These are phyloP conservation scores for Dactylellina leptospora DNA, from an alignment of 2,329 filamentous ascomycete genomes.

Conservation along the genomic window DNA sequence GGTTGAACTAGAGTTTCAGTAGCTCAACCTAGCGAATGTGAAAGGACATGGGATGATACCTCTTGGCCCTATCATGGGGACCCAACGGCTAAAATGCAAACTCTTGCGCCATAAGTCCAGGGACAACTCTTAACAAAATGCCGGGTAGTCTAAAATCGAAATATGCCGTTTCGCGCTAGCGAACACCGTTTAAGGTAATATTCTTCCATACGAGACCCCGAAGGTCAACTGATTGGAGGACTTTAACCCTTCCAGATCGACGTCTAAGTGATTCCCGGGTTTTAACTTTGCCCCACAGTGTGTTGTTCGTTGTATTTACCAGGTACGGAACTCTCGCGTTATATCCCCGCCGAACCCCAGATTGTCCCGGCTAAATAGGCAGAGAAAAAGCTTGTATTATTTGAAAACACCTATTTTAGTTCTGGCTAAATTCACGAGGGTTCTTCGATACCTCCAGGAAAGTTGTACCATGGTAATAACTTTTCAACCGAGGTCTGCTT, in stretches of 20 bases:
- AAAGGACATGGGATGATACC: conserved; percentile 13
- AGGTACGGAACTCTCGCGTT: conserved; percentile 17
- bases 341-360: conserved; percentile 22
- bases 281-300: conserved; percentile 4
- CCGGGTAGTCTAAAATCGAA: background rate
- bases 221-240: background rate
- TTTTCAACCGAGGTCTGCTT: no score
- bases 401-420: no score
- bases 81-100: conserved; percentile 21
- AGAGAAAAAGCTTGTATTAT: conserved; percentile 15
- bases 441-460: no score
- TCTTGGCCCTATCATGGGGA: conserved; percentile 22
- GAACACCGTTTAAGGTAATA: no score
- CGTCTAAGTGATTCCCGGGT: background rate
- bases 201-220: no score
- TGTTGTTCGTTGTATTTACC: conserved; percentile 28
- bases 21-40: background rate
- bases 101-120: background rate
- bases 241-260: conserved; percentile 18
- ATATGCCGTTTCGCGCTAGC: no score
- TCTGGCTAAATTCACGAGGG: no score
- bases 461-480: no score
- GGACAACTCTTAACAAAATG: no score
- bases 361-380: conserved; percentile 17
- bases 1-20: conserved; percentile 22